phyloP scores from a whole-genome alignment of 345 rosid genomes.

The Combretum micranthum region DNA sequence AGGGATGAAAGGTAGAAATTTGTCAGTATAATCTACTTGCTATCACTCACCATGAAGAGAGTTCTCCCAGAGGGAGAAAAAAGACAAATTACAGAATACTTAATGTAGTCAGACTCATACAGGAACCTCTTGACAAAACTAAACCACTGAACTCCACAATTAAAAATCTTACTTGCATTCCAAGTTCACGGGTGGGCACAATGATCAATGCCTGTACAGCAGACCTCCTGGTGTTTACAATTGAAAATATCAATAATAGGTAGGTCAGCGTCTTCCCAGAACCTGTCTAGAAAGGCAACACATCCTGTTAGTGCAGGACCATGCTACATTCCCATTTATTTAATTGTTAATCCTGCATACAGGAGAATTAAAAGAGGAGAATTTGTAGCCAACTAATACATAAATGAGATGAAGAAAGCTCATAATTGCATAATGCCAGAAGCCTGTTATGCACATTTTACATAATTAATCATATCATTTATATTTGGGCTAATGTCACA shows the following conservation, averaged over 20 bases:
- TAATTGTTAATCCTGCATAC: too few relatives aligned
- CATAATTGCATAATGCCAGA: too few relatives aligned
- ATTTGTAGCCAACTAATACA: background rate
- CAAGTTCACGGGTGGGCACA: conserved; percentile 92
- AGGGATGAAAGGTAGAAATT: too few relatives aligned
- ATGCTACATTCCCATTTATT: background rate
- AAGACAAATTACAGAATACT: background rate
- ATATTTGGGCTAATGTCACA: too few relatives aligned
- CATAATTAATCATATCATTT: too few relatives aligned
- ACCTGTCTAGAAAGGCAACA: conserved; percentile 64
- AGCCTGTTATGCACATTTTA: too few relatives aligned
- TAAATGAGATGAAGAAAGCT: too few relatives aligned
- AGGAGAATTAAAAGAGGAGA: background rate
- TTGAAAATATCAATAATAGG: conserved; percentile 57
- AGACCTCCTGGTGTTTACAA: conserved; percentile 53
- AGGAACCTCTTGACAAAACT: background rate
- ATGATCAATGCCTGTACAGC: conserved; percentile 81
- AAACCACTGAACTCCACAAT: background rate
- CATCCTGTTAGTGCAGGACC: conserved; percentile 2
- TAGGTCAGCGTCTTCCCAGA: conserved; percentile 93
- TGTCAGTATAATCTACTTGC: too few relatives aligned
- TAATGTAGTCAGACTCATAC: background rate
- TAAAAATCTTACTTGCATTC: conserved; percentile 62
- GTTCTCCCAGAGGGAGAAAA: background rate
- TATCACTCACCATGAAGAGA: too few relatives aligned